phyloP scores from a whole-genome alignment of 2,329 filamentous ascomycete species.

The Epichloe brachyelytri region DNA sequence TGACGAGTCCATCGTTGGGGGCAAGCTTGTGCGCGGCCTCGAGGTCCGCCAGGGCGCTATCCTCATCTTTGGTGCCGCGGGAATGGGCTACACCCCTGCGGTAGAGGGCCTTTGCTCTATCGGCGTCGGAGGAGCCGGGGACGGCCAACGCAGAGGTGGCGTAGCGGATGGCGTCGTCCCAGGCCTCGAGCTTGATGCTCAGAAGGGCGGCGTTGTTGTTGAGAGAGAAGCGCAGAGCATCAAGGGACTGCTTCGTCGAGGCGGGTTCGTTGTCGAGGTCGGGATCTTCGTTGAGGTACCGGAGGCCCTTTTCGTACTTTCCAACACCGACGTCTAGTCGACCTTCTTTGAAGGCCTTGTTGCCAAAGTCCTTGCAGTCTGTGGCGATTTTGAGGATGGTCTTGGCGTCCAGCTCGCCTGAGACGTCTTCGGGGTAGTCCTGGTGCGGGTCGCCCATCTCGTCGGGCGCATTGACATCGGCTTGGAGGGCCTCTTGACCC shows the following conservation, averaged over 20 bases:
- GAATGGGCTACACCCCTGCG: conserved; percentile 65
- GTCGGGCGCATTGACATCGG: conserved; percentile 59
- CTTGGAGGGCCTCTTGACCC: conserved; percentile 53
- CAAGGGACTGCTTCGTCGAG: conserved; percentile 53
- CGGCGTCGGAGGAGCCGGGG: conserved; percentile 51
- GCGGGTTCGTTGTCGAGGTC: conserved; percentile 58
- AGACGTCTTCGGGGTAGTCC: conserved; percentile 84
- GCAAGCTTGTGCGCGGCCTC: conserved; percentile 61
- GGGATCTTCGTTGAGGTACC: conserved; percentile 79
- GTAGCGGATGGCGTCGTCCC: conserved; percentile 54
- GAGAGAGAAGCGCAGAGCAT: conserved; percentile 66
- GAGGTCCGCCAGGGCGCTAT: conserved; percentile 63
- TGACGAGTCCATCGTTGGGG: conserved; percentile 62
- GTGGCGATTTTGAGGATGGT: conserved; percentile 66
- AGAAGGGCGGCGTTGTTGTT: conserved; percentile 83
- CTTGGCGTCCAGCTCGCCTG: conserved; percentile 46
- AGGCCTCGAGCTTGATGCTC: conserved; percentile 66
- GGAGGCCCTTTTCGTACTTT: conserved; percentile 89
- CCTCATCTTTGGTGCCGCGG: conserved; percentile 65
- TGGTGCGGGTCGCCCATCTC: conserved; percentile 82
- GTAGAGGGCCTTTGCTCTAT: conserved; percentile 83
- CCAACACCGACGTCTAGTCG: conserved; percentile 59
- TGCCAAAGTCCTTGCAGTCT: conserved; percentile 84
- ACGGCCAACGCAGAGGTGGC: conserved; percentile 64
- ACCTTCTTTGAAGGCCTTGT: conserved; percentile 76